Base-by-base conservation (phyloP, 1,139 yeast species). In the Trichomonascaceae sp. region DNA sequence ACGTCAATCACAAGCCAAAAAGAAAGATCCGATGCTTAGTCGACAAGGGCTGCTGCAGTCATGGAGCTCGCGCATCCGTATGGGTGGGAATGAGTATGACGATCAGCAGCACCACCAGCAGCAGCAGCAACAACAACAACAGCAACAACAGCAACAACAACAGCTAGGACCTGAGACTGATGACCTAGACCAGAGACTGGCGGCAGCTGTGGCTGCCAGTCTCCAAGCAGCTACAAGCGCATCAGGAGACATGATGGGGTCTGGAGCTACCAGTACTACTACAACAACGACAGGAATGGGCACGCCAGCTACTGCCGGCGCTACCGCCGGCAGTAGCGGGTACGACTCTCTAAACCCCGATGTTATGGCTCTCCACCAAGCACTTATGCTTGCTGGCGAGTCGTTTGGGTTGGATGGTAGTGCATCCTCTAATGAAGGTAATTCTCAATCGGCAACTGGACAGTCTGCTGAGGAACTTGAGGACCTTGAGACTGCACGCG, bases 21-120 rank as follows among this genome's bases (percentile, higher is more conserved):
- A 38, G 20, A 40, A 43, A 20, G 56, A 51, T 34, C 56, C 52
- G 3, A 49, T 47, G 52, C 34, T 51, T 13, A 37, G 41, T 16
- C 36, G 51, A 11, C 36, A 42, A 16, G 42, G 42, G 9, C 31
- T 26, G 30, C 17, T 37, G 27, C 39, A 36, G 16, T 20, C 42
- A 43, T 49, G 55, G 39, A 16, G 15, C 6, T 26, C 25, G 16
- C 28, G 16, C 28, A 20, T 8, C 25, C 25, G n/a, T 15, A 15
- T 17, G 25, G 13, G n/a, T 17, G 32, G n/a, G n/a, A 26, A 17
- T 9, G 16, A 26, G 13, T 28, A 27, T 20, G 16, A 16, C 17
- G 20, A 8, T 16, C n/a, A 14, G 26, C 28, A 22, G 29, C 13
- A 17, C 22, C 30, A 17, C 14, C 22, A 25, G 20, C 34, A 16